Percentiles rank a stretch among this genome's conserved stretches.
Evolutionary conservation across 768 basidiomycete genomes (phyloP).

Genomic region (Mycena olivaceomarginata): DNA sequence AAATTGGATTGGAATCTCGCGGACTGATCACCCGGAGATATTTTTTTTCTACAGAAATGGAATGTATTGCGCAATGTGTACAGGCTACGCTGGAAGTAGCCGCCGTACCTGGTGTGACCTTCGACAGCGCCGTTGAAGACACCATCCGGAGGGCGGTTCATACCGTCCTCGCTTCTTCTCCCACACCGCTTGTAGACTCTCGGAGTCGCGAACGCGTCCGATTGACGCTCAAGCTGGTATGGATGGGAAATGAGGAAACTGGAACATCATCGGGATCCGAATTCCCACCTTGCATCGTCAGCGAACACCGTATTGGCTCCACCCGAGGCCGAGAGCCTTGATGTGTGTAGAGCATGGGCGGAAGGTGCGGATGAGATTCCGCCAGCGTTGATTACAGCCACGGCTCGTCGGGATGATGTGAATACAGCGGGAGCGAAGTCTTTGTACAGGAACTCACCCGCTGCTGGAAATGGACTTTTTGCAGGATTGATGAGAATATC

Average conservation of each 20-base stretch:
- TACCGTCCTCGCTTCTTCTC: neutral
- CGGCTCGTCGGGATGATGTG: too few species aligned
- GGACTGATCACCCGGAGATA: neutral
- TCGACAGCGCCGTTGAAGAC: neutral
- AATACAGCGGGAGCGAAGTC: too few species aligned
- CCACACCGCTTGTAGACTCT: neutral
- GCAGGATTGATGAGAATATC: too few species aligned
- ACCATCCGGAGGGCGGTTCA: neutral
- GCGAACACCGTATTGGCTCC: neutral
- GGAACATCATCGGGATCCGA: neutral
- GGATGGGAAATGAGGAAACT: neutral
- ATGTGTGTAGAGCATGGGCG: neutral
- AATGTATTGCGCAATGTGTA: neutral
- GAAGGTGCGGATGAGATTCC: neutral
- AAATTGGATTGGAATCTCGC: neutral
- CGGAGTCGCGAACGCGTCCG: neutral
- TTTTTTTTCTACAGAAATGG: neutral
- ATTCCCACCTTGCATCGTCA: neutral
- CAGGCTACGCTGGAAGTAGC: neutral
- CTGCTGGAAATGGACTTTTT: too few species aligned
- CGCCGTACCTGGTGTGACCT: neutral
- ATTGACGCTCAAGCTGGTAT: neutral
- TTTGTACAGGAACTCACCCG: too few species aligned
- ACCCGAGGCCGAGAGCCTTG: neutral
- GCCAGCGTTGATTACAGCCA: too few species aligned